These are phyloP conservation scores for Ascochyta pisi DNA, from an alignment of 2,329 filamentous ascomycete genomes.

Conservation along the genomic window DNA sequence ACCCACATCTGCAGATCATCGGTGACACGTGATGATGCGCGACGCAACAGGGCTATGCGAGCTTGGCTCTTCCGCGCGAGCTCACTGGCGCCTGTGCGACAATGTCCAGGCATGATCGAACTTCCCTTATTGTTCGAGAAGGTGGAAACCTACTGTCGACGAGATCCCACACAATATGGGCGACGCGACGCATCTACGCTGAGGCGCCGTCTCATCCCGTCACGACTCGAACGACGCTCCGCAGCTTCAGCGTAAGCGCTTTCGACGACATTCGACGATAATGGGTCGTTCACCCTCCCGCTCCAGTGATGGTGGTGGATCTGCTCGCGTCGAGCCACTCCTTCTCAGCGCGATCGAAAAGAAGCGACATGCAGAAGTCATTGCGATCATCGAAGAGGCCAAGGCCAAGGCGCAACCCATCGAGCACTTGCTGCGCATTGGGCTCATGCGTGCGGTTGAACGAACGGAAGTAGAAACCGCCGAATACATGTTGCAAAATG, in stretches of 20 bases:
- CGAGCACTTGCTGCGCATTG: constrained; percentile 48
- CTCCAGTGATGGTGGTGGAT: constrained; percentile 45
- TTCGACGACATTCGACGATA: constrained; percentile 14
- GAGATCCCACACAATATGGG: constrained; percentile 18
- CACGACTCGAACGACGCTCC: constrained; percentile 10
- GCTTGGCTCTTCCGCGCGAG: constrained; percentile 22
- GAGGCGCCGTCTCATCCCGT: constrained; percentile 14
- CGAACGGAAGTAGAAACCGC: constrained; percentile 38
- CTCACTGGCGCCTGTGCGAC: constrained; percentile 24
- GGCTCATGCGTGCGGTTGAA: constrained; percentile 45
- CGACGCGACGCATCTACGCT: constrained; percentile 13
- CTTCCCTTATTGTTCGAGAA: constrained; percentile 6
- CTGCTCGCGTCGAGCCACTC: constrained; percentile 43
- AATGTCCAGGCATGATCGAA: constrained; percentile 11
- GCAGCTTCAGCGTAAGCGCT: background rate
- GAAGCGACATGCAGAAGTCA: constrained; percentile 36
- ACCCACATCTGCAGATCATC: constrained; percentile 14
- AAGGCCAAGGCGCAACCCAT: constrained; percentile 39
- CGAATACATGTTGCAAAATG: constrained; percentile 42
- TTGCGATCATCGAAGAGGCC: constrained; percentile 46
- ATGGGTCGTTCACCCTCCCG: constrained; percentile 47
- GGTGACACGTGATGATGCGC: constrained; percentile 40
- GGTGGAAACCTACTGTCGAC: background rate
- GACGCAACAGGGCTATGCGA: constrained; percentile 20
- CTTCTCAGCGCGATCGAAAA: constrained; percentile 48